These are phyloP conservation scores for Linnemannia hyalina DNA, from an alignment of 192 early-diverging fungal species.

Conservation along the genomic window DNA sequence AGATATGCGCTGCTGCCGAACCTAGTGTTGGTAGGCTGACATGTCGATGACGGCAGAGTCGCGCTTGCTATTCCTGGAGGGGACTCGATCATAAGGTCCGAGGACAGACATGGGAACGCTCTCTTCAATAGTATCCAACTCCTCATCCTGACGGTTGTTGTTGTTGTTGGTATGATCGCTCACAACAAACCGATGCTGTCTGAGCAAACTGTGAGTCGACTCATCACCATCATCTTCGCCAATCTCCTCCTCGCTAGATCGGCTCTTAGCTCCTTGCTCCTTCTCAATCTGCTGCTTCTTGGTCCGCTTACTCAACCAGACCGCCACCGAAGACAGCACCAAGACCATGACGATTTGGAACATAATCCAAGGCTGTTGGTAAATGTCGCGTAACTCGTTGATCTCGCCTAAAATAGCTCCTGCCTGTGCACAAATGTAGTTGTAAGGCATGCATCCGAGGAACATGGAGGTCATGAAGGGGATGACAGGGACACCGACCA, in stretches of 20 bases:
- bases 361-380: conserved; percentile 51
- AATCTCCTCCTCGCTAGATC: conserved; percentile 29
- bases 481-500: conserved; percentile 60
- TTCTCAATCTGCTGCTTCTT: conserved; percentile 41
- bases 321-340: conserved; percentile 27
- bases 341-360: conserved; percentile 47
- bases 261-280: conserved; percentile 27
- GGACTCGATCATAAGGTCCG: not conserved
- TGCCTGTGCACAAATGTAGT: conserved; percentile 65
- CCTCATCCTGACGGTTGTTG: not conserved
- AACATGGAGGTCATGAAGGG: conserved; percentile 68
- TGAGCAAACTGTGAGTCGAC: conserved; percentile 25
- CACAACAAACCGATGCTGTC: conserved; percentile 4
- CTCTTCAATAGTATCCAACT: conserved; percentile 11
- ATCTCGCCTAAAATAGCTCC: conserved; percentile 64
- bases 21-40: conserved; percentile 29
- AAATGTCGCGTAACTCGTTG: conserved; percentile 49
- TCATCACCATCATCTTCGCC: conserved; percentile 17
- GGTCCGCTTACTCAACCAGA: conserved; percentile 37
- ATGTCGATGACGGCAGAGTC: conserved; percentile 52
- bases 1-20: not conserved
- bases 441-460: conserved; percentile 67
- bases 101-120: conserved; percentile 19
- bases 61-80: conserved; percentile 1
- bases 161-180: not conserved